Percentiles rank a stretch among this genome's conserved stretches.
These are phyloP conservation scores for Adansonia digitata DNA, from an alignment of 345 rosid genomes.

Conservation along the genomic window DNA sequence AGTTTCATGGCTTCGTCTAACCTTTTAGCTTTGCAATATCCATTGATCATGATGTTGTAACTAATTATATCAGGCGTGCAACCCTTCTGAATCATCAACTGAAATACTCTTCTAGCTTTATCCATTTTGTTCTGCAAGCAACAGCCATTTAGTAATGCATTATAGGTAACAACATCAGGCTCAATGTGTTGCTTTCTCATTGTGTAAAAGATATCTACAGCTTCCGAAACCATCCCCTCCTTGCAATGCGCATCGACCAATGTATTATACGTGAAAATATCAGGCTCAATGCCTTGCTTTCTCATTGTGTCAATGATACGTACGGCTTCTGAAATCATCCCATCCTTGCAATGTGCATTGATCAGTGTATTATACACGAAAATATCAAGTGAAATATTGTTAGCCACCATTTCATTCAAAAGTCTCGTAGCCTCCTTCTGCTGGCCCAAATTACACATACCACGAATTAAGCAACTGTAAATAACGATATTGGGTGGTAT, in stretches of 20 bases:
- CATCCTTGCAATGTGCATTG: background rate
- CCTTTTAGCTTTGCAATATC: too few species aligned
- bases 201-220: background rate
- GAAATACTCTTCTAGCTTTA: too few species aligned
- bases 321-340: background rate
- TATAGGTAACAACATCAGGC: background rate
- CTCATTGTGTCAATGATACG: background rate
- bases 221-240: background rate
- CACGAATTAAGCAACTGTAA: conserved; percentile 4
- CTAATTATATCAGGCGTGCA: too few species aligned
- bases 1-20: too few species aligned
- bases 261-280: background rate
- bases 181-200: background rate
- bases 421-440: background rate
- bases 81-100: too few species aligned
- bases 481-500: background rate
- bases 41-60: too few species aligned
- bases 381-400: background rate
- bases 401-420: background rate
- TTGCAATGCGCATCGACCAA: background rate
- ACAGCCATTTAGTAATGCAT: background rate
- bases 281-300: background rate
- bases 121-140: too few species aligned
- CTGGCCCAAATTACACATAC: background rate
- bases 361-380: background rate